Base-by-base conservation (phyloP, 306 rosid species). In the Amphicarpaea edgeworthii region DNA sequence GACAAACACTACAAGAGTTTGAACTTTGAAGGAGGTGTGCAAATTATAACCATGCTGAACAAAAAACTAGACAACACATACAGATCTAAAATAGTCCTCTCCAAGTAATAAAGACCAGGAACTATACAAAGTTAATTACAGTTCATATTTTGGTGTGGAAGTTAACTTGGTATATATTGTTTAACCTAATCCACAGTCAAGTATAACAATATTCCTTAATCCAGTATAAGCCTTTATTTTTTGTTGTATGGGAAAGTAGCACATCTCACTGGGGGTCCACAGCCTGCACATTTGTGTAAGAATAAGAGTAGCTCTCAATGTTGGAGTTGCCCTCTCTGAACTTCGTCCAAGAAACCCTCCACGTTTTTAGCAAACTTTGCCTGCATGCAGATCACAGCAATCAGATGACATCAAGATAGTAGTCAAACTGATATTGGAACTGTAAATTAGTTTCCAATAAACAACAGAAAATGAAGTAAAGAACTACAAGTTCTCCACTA, bases 301-400 rank as follows among this genome's bases (percentile, higher is more conserved):
- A 69, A 57, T 64, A 80, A 70, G 82, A 10, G 65, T 20, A 74
- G 20, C 76, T 79, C 81, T 85, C 91, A 21, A 77, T 80, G 12
- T 32, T 54, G n/a, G 81, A 51, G 59, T 82, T 78, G 26, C 84
- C 83, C 11, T 70, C 83, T 68, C 82, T 83, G 47, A 82, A 42
- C 84, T 72, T 88, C 2, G 81, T 85, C 88, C 90, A 88, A 3
- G 94, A 85, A 77, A 92, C 60, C 84, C 81, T 90, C 98, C 96
- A 87, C 1, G 45, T 83, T 77, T 38, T 70, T 41, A 76, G 50
- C 66, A 87, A 83, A 85, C 90, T 91, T 80, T 81, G 83, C 88
- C 98, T 91, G 93, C 85, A 83, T 55, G 65, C 5, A 64, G 15
- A 46, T 61, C 81, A 79, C 5, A 68, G 24, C 38, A 75, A 80